Evolutionary conservation across 257 asterid genomes (phyloP).

Genomic region (Nicotiana benthamiana): DNA sequence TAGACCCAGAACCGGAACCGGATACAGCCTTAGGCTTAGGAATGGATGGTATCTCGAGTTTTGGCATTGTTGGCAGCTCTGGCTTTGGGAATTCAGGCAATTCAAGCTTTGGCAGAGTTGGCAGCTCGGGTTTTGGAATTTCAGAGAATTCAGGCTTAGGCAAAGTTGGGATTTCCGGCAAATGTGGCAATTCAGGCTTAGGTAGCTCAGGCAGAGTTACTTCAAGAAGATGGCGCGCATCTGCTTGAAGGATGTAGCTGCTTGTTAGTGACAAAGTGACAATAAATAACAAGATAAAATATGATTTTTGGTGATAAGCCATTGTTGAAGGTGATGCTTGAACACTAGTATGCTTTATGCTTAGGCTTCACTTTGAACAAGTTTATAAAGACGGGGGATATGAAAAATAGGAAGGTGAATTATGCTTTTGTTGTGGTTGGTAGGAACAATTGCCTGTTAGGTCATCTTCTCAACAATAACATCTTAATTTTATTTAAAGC

Average conservation of each 20-base stretch:
- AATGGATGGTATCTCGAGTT: neutral
- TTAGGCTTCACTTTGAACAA: neutral
- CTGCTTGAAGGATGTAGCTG: neutral
- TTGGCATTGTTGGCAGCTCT: neutral
- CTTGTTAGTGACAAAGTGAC: neutral
- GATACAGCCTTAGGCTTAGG: too few relatives aligned
- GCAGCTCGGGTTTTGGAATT: conserved; percentile 13
- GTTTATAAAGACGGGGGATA: neutral
- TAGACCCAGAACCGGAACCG: too few relatives aligned
- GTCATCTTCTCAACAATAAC: neutral
- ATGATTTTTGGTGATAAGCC: neutral
- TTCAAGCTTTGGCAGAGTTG: conserved; percentile 22
- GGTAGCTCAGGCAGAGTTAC: neutral
- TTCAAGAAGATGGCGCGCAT: neutral
- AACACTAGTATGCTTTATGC: neutral
- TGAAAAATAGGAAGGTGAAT: neutral
- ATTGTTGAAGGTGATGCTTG: neutral
- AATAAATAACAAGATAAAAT: neutral
- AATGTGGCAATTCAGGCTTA: neutral
- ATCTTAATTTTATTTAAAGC: too few relatives aligned
- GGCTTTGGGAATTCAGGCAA: conserved; percentile 13
- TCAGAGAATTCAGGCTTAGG: conserved; percentile 11
- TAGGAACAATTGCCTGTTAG: neutral
- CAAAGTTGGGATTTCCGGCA: neutral
- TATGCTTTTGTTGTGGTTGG: neutral